Conservation (phyloP, 441 rosid species). For the Eutrema salsugineum region DNA sequence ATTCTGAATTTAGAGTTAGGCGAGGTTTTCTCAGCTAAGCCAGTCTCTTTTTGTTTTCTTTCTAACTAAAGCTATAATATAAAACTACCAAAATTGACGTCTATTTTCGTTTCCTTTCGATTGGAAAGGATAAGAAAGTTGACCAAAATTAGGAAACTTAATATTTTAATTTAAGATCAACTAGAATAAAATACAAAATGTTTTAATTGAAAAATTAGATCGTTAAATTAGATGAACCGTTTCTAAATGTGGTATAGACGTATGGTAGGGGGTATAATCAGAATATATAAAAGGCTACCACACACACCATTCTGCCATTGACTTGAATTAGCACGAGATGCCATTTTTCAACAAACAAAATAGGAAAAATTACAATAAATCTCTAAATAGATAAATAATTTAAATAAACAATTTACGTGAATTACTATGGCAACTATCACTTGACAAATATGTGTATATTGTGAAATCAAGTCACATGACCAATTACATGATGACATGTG, state of each 20-base stretch:
- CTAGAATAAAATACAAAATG: not conserved
- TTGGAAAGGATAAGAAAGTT: not conserved
- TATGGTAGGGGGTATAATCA: not conserved
- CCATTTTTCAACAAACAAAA: too few species aligned
- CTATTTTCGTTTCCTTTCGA: not conserved
- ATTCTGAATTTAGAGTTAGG: not conserved
- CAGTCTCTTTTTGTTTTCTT: not conserved
- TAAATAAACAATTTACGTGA: not conserved
- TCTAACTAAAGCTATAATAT: not conserved
- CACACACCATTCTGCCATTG: not conserved
- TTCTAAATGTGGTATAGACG: not conserved
- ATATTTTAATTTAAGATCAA: not conserved
- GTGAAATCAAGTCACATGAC: too few species aligned
- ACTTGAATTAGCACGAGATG: not conserved
- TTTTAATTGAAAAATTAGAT: not conserved
- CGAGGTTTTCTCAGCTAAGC: not conserved
- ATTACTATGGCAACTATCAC: not conserved
- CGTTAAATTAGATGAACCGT: too few species aligned
- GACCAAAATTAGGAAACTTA: not conserved
- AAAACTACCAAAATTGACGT: not conserved
- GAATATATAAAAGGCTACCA: not conserved
- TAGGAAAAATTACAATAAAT: too few species aligned
- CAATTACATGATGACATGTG: too few species aligned
- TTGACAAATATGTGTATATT: not conserved
- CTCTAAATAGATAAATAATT: not conserved